Base-by-base conservation (phyloP, 2,329 filamentous ascomycete species). In the Pseudogymnoascus sp. region DNA sequence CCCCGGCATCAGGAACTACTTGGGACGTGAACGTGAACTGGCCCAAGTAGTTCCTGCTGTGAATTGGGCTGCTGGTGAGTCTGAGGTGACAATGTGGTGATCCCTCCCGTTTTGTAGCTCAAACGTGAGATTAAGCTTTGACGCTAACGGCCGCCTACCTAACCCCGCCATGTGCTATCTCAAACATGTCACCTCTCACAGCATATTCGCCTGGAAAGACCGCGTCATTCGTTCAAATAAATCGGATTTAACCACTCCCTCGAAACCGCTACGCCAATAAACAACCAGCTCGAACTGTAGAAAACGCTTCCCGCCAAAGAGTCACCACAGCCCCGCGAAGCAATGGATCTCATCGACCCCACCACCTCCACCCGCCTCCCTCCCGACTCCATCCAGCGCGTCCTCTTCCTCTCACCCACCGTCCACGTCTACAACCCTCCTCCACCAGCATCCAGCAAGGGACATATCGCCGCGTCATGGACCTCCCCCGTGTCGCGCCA, bases 401-500 rank as follows among this genome's bases (percentile, higher is more conserved):
- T 95, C 73, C 87, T 96, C 74, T 93, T 91, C 82, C 79, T 92
- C 74, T 84, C 87, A 67, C 79, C 82, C 71, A 80, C 82, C 68
- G 88, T 95, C 67, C 90, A 96, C 79, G 83, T 96, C 79, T 96
- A 96, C 81, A 86, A 88, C 72, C 92, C 96, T 74, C 91, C 91
- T 16, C 91, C 91, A 23, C 80, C 92, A 64, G 82, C 87, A 51
- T 88, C 87, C 16, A 91, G 86, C 70, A 88, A 89, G 74, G 91
- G 91, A 74, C 89, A 96, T 80, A 83, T 82, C 37, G 91, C 92
- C 65, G 81, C 86, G 11, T 78, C 83, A 67, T 96, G 91, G 91
- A 96, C 91, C 29, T 79, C 80, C 57, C 83, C 87, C 65, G 83
- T 85, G 65, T 79, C 79, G 40, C 85, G 87, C 39, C 86, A 91